A percentile compares a stretch with the other conserved stretches of the same genome.
phyloP scores from a whole-genome alignment of 2,329 filamentous ascomycete genomes.

The Fusarium pseudonygamai region DNA sequence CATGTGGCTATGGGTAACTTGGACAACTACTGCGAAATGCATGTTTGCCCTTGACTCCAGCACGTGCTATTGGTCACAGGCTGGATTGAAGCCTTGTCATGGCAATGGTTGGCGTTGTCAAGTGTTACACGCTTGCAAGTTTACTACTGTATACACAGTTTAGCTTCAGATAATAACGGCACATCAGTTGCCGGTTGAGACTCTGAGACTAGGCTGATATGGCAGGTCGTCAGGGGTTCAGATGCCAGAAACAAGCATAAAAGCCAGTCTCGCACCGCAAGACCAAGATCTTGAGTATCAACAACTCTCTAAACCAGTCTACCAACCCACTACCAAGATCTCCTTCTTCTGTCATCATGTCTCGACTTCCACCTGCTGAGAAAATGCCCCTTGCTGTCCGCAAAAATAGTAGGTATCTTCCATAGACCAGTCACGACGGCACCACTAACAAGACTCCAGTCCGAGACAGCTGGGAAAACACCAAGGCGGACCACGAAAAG shows the following conservation, averaged over 20 bases:
- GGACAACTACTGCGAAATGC: not conserved
- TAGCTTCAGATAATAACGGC: not conserved
- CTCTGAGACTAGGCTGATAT: not conserved
- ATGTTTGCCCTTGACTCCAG: not conserved
- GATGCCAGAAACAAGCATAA: constrained; percentile 6
- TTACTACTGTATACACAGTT: not conserved
- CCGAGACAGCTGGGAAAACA: constrained; percentile 62
- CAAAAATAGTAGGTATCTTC: constrained; percentile 57
- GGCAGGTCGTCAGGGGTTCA: constrained; percentile 13
- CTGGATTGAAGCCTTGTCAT: not conserved
- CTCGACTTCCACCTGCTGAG: constrained; percentile 55
- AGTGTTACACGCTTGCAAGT: not conserved
- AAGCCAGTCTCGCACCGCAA: not conserved
- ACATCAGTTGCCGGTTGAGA: not conserved
- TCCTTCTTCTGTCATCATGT: constrained; percentile 25
- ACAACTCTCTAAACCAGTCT: not conserved
- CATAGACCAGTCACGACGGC: too few species aligned
- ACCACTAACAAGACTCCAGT: constrained; percentile 47
- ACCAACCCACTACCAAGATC: not conserved
- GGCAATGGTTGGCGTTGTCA: not conserved
- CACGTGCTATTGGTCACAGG: not conserved
- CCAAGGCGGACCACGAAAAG: constrained; percentile 55
- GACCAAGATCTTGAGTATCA: not conserved
- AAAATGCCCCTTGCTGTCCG: constrained; percentile 62
- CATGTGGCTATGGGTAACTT: not conserved